Base-by-base conservation (phyloP, 2,329 filamentous ascomycete species). In the Mariannaea sp. region DNA sequence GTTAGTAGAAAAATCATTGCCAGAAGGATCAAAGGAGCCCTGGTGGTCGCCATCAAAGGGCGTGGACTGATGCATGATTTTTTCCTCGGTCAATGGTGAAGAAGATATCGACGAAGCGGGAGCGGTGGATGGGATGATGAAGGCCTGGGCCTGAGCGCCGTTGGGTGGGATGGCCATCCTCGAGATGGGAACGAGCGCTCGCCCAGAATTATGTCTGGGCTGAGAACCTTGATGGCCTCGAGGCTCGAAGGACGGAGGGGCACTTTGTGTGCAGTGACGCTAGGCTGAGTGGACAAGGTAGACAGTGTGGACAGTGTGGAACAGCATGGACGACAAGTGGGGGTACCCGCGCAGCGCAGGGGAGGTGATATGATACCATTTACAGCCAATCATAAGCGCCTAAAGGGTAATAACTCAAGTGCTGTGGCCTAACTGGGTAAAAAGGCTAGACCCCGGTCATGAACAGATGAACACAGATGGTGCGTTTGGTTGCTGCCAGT, bases 211-310 rank as follows among this genome's bases (percentile, higher is more conserved):
- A 56, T 26, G 44, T 36, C 36, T 46, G 10, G n/a, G 35, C 45
- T 64, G 66, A 68, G 66, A 65, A 69, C 67, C 66, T 62, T 61
- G 66, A 69, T 67, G 67, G 65, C 57, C 65, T 59, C 35, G 50
- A 50, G 53, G 58, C 55, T 58, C 46, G 57, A 46, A 9, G 16
- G 49, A 24, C 45, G 50, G 60, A 62, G 59, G 59, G 60, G 60
- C 54, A 58, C 39, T 60, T 55, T 55, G 50, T 44, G 39, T 12
- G 35, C 35, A 48, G 47, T 56, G 26, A 17, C 49, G 48, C 55
- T 58, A 56, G 59, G 39, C 40, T 22, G 35, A 27, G n/a, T 48
- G 26, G 58, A 42, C 40, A n/a, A 20, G 17, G 14, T 48, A 40
- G 26, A 16, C 19, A n/a, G 10, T 26, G 38, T 55, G n/a, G n/a